Percentiles rank a stretch among this genome's conserved stretches.
Evolutionary conservation across 306 rosid species (phyloP).

Genomic region (Lathyrus tuberosus): DNA sequence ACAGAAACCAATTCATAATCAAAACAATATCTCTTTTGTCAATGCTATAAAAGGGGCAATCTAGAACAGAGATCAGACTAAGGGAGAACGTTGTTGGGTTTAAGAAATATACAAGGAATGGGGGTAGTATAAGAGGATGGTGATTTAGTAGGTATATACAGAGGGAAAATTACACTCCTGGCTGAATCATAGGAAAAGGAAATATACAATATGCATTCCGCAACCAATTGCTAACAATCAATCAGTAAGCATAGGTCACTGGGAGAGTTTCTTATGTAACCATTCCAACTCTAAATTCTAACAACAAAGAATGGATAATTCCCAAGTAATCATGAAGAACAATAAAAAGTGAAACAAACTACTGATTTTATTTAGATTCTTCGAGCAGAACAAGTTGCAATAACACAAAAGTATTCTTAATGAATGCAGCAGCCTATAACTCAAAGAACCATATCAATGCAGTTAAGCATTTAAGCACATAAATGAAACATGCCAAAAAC

Average conservation of each 20-base stretch:
- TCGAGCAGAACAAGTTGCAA: constrained; percentile 27
- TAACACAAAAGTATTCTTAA: constrained; percentile 1
- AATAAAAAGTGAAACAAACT: constrained; percentile 32
- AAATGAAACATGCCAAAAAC: constrained; percentile 26
- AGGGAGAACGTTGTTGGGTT: constrained; percentile 8
- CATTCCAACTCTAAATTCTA: background rate
- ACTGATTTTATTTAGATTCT: constrained; percentile 24
- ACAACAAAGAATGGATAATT: constrained; percentile 13
- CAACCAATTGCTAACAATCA: background rate
- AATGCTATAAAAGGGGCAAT: constrained; percentile 4
- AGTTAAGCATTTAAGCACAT: constrained; percentile 27
- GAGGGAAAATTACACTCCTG: background rate
- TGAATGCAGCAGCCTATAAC: constrained; percentile 24
- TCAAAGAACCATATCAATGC: constrained; percentile 20
- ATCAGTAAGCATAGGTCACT: constrained; percentile 17
- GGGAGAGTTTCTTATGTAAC: constrained; percentile 22
- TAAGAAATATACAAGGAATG: constrained; percentile 17
- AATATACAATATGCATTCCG: background rate
- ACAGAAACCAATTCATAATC: background rate
- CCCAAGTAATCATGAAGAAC: constrained; percentile 20
- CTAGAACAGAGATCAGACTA: constrained; percentile 22
- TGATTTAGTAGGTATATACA: too few relatives aligned
- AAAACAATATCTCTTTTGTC: constrained; percentile 3
- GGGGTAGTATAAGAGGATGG: background rate
- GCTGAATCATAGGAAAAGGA: constrained; percentile 22